Base-by-base conservation (phyloP, 148 eudicot species). In the Agrostemma githago region DNA sequence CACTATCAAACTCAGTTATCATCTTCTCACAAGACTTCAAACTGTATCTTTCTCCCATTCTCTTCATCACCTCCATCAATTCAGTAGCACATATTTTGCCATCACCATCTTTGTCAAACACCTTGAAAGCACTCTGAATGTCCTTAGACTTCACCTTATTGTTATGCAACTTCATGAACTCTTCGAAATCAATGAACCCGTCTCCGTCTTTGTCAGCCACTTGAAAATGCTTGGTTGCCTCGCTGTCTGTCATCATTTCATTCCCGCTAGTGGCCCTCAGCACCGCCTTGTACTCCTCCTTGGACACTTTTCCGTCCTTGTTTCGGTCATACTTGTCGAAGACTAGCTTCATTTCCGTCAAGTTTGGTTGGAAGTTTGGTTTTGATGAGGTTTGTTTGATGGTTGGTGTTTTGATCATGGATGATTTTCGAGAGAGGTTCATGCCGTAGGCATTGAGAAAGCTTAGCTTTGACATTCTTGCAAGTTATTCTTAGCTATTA, bases 311-410 rank as follows among this genome's bases (percentile, higher is more conserved):
- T 5, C 96, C 92, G 37, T 89, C 93, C 26, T 78, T 80, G 82
- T 91, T 87, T 6, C 70, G n/a, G 76, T 91, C 93, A 21, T 85
- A 86, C 26, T 78, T 84, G 74, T 88, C 82, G 70, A 91, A 89
- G 6, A 85, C 88, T 19, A 54, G 46, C 67, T 72, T 82, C 88
- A 89, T 84, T 57, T 89, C 89, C 1, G 72, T 80, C 43, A 17
- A 10, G 67, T 82, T 84, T 10, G 89, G 74, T 46, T 83, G 78
- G 78, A 80, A 86, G 53, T 72, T 46, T 46, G 51, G 6, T 8
- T 70, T 60, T 48, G 65, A n/a, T 48, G 65, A n/a, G 58, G 3
- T n/a, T 56, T 78, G 54, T 65, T 66, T 5, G n/a, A 2, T 12
- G 34, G 21, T 53, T 41, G 82, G 37, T 71, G 8, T 56, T 69